A percentile compares a stretch with the other conserved stretches of the same genome.
phyloP scores from a whole-genome alignment of 2,329 filamentous ascomycete genomes.

The Graphilbum ipis-grandicollis region DNA sequence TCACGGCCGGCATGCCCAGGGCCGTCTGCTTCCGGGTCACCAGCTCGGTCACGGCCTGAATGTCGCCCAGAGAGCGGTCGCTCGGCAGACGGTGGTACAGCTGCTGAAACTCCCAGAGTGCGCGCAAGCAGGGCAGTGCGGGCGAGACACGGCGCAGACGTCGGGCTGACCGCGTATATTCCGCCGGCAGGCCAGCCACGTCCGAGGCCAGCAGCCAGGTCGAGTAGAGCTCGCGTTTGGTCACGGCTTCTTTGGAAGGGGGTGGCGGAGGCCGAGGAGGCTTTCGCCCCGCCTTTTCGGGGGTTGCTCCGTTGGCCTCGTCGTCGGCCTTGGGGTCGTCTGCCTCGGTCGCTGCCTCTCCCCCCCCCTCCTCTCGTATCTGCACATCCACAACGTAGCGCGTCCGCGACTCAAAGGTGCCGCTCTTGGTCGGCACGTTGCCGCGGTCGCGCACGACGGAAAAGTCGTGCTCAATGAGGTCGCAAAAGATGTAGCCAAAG shows the following conservation, averaged over 20 bases:
- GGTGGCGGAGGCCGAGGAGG: background rate
- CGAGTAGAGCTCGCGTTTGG: slow-evolving; percentile 80
- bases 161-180: slow-evolving; percentile 51
- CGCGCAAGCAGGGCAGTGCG: slow-evolving; percentile 68
- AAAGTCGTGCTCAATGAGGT: slow-evolving; percentile 80
- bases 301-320: no score
- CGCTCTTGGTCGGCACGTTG: slow-evolving; percentile 46
- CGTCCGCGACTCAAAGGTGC: slow-evolving; percentile 53
- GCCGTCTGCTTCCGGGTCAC: slow-evolving; percentile 65
- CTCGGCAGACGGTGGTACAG: slow-evolving; percentile 23
- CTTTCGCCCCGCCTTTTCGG: background rate
- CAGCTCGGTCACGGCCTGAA: slow-evolving; percentile 59
- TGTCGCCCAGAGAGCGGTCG: slow-evolving; percentile 39
- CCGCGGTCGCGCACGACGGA: slow-evolving; percentile 71
- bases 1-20: slow-evolving; percentile 50
- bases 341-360: slow-evolving; percentile 25
- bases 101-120: slow-evolving; percentile 75
- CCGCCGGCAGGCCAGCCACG: slow-evolving; percentile 51
- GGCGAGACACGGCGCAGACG: slow-evolving; percentile 65
- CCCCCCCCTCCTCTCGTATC: background rate
- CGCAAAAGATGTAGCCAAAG: slow-evolving; percentile 89
- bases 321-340: slow-evolving; percentile 48
- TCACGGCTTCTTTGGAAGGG: slow-evolving; percentile 50
- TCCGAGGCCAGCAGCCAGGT: slow-evolving; percentile 73
- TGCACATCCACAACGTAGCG: slow-evolving; percentile 53